These are phyloP conservation scores for Tardiomyces blankii DNA, from an alignment of 1,139 yeast species.

Conservation along the genomic window DNA sequence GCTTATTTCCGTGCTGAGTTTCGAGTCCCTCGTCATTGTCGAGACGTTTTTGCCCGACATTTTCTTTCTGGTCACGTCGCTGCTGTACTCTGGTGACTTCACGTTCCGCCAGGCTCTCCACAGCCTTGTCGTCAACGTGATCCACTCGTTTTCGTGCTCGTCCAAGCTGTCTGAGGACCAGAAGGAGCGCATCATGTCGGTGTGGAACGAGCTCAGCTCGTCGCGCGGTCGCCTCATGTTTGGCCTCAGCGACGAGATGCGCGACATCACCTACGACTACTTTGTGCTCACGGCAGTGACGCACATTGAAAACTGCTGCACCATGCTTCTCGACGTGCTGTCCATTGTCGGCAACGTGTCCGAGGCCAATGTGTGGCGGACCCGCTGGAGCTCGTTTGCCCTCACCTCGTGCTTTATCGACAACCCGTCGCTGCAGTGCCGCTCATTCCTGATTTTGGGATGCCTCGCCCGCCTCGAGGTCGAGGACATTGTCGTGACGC, in stretches of 20 bases:
- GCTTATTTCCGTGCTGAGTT: slow-evolving; percentile 55
- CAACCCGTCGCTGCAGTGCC: slow-evolving; percentile 53
- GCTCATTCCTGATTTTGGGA: slow-evolving; percentile 67
- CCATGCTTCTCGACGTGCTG: slow-evolving; percentile 47
- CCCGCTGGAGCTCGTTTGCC: slow-evolving; percentile 60
- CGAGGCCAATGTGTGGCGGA: slow-evolving; percentile 49
- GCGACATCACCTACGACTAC: slow-evolving; percentile 30
- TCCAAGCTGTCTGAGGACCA: slow-evolving; percentile 39
- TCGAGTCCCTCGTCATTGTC: slow-evolving; percentile 57
- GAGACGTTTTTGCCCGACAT: slow-evolving; percentile 65
- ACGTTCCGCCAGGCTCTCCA: slow-evolving; percentile 60
- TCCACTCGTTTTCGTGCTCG: slow-evolving; percentile 61
- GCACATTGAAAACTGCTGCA: slow-evolving; percentile 55
- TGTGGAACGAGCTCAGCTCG: slow-evolving; percentile 52
- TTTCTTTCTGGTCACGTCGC: slow-evolving; percentile 54
- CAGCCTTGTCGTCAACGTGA: slow-evolving; percentile 53
- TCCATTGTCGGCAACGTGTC: slow-evolving; percentile 38
- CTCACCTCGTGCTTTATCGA: slow-evolving; percentile 51
- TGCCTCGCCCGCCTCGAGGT: slow-evolving; percentile 55
- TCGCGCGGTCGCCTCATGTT: slow-evolving; percentile 66
- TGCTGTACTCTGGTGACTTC: slow-evolving; percentile 63
- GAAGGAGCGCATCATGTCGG: slow-evolving; percentile 35
- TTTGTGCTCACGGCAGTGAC: slow-evolving; percentile 42
- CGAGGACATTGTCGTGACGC: slow-evolving; percentile 47
- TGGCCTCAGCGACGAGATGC: slow-evolving; percentile 63